phyloP scores from a whole-genome alignment of 140 eudicot species.

The Erigeron philadelphicus region DNA sequence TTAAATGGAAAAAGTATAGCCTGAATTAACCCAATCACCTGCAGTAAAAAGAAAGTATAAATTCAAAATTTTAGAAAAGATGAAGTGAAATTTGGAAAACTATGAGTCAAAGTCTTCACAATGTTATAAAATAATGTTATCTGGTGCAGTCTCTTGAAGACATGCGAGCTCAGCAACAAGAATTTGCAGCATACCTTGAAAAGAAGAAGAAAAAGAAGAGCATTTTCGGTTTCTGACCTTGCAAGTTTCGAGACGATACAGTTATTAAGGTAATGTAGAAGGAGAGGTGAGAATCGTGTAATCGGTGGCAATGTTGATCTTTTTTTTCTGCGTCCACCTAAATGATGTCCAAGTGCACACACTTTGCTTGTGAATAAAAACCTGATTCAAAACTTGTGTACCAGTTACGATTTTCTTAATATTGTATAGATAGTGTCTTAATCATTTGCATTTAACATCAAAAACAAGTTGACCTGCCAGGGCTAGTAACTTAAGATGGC shows the following conservation, averaged over 20 bases:
- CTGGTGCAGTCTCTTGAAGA: constrained; percentile 75
- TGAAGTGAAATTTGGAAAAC: not conserved
- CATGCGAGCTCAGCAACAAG: constrained; percentile 54
- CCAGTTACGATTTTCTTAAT: constrained; percentile 17
- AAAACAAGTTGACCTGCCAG: not conserved
- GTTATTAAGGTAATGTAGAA: constrained; percentile 26
- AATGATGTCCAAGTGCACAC: constrained; percentile 19
- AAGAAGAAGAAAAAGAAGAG: constrained; percentile 85
- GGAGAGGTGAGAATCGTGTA: constrained; percentile 30
- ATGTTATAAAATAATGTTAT: constrained; percentile 5
- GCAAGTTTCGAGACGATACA: constrained; percentile 27
- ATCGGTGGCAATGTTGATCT: constrained; percentile 20
- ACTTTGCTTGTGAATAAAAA: constrained; percentile 36
- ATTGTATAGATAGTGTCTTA: constrained; percentile 22
- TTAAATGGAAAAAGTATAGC: not conserved
- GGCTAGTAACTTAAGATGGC: not conserved
- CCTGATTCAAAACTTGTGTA: constrained; percentile 32
- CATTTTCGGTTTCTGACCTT: constrained; percentile 59
- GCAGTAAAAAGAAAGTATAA: not conserved
- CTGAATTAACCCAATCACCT: not conserved
- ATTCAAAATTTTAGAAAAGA: not conserved
- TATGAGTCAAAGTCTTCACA: not conserved
- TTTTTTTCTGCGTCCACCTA: constrained; percentile 13
- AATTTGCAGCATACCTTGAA: constrained; percentile 67
- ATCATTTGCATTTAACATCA: constrained; percentile 6